These are phyloP conservation scores for Whalleya microplaca DNA, from an alignment of 2,329 filamentous ascomycete genomes.

Conservation along the genomic window DNA sequence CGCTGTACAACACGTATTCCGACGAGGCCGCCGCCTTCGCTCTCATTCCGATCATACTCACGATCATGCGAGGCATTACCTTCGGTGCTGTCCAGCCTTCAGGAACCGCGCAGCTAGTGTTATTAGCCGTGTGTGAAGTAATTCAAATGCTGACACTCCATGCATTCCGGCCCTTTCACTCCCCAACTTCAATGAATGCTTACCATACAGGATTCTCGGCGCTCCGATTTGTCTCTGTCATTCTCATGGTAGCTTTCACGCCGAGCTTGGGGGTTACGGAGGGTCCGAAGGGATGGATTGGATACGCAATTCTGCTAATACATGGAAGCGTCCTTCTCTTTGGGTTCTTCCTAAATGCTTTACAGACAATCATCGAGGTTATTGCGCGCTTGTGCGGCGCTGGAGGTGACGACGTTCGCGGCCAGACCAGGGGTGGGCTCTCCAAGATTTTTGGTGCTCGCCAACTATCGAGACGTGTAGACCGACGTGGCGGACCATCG, in stretches of 20 bases:
- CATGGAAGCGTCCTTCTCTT: conserved; percentile 86
- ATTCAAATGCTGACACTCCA: conserved; percentile 85
- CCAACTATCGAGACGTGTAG: conserved; percentile 77
- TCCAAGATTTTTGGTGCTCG: conserved; percentile 91
- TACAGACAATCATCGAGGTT: conserved; percentile 91
- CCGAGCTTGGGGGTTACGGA: conserved; percentile 80
- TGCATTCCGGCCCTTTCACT: conserved; percentile 87
- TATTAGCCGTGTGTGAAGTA: conserved; percentile 93
- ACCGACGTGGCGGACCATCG: conserved; percentile 63
- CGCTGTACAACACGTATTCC: conserved; percentile 96
- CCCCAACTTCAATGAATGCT: conserved; percentile 94
- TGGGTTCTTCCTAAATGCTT: conserved; percentile 88
- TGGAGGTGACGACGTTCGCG: conserved; percentile 72
- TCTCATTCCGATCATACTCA: conserved; percentile 82
- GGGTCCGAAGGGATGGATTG: conserved; percentile 88
- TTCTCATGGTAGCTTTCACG: conserved; percentile 82
- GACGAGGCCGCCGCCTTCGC: conserved; percentile 92
- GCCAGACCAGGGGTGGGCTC: conserved; percentile 78
- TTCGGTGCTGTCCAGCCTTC: conserved; percentile 92
- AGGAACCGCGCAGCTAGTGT: conserved; percentile 88
- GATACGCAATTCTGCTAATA: conserved; percentile 85
- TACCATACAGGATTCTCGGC: conserved; percentile 86
- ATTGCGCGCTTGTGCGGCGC: conserved; percentile 80
- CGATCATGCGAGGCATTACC: conserved; percentile 82
- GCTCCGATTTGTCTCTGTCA: conserved; percentile 74